Conservation (phyloP, 305 asterid species). For the Striga hermonthica region DNA sequence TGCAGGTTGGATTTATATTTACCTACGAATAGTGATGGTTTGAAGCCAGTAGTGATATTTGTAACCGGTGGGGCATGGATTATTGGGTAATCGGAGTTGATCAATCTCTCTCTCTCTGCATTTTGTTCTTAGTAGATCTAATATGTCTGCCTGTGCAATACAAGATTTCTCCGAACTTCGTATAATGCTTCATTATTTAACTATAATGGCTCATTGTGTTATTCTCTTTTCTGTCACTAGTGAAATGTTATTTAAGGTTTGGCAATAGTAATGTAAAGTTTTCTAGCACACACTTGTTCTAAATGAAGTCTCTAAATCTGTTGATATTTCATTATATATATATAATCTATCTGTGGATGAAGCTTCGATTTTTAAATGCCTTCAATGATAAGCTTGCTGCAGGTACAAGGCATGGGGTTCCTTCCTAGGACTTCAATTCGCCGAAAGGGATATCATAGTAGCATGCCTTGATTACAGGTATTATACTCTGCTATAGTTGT, state of each 20-base stretch:
- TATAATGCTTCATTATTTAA: too few species aligned
- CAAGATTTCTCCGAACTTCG: too few species aligned
- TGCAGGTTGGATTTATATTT: conserved; percentile 91
- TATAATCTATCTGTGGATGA: conserved; percentile 15
- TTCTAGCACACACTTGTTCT: too few species aligned
- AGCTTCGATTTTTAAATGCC: neutral
- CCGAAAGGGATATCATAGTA: conserved; percentile 87
- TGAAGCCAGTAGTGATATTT: conserved; percentile 85
- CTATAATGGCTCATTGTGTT: too few species aligned
- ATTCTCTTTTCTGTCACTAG: too few species aligned
- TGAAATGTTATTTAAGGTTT: too few species aligned
- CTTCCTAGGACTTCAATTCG: conserved; percentile 78
- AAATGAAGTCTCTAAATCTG: too few species aligned
- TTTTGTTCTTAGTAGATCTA: neutral
- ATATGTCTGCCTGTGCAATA: neutral
- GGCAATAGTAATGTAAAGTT: too few species aligned
- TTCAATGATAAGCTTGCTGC: conserved; percentile 28
- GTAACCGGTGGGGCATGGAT: conserved; percentile 99
- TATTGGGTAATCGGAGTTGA: conserved; percentile 55
- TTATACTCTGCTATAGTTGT: conserved; percentile 22
- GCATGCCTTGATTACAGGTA: conserved; percentile 98
- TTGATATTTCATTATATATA: conserved; percentile 20
- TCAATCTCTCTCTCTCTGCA: neutral
- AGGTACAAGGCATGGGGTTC: conserved; percentile 99
- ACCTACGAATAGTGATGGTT: conserved; percentile 51